Conservation (phyloP, 2,329 filamentous ascomycete species). For the Pezizomycotina sp. region DNA sequence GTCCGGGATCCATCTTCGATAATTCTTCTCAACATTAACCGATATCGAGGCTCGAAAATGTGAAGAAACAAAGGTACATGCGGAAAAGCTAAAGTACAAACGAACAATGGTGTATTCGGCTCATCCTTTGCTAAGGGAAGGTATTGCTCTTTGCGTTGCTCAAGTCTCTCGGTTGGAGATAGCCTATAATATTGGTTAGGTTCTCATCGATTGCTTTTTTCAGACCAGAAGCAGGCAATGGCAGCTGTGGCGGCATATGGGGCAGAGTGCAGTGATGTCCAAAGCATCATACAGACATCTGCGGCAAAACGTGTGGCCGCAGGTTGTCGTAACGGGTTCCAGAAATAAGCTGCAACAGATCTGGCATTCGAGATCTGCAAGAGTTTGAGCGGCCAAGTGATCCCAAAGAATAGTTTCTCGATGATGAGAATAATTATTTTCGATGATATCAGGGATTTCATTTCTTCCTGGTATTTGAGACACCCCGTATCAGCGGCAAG, state of each 20-base stretch:
- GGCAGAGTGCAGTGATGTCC: slow-evolving; percentile 63
- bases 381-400: slow-evolving; percentile 43
- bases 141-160: slow-evolving; percentile 35
- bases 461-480: too few species aligned
- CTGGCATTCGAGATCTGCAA: slow-evolving; percentile 67
- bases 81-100: slow-evolving; percentile 69
- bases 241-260: slow-evolving; percentile 52
- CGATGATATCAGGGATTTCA: too few species aligned
- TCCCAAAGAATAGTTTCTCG: too few species aligned
- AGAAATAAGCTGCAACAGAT: slow-evolving; percentile 70
- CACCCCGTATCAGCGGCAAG: too few species aligned
- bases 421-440: too few species aligned
- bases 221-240: slow-evolving; percentile 29
- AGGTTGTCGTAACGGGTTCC: slow-evolving; percentile 68
- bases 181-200: too few species aligned
- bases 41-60: slow-evolving; percentile 83
- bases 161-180: too few species aligned
- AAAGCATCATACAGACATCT: slow-evolving; percentile 60
- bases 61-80: slow-evolving; percentile 72
- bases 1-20: slow-evolving; percentile 51
- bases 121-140: too few species aligned
- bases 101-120: slow-evolving; percentile 55
- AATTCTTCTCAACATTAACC: slow-evolving; percentile 69
- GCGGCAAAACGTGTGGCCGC: slow-evolving; percentile 80
- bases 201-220: slow-evolving; percentile 16